Evolutionary conservation across 257 asterid genomes (phyloP).

Genomic region (Linaria vulgaris): DNA sequence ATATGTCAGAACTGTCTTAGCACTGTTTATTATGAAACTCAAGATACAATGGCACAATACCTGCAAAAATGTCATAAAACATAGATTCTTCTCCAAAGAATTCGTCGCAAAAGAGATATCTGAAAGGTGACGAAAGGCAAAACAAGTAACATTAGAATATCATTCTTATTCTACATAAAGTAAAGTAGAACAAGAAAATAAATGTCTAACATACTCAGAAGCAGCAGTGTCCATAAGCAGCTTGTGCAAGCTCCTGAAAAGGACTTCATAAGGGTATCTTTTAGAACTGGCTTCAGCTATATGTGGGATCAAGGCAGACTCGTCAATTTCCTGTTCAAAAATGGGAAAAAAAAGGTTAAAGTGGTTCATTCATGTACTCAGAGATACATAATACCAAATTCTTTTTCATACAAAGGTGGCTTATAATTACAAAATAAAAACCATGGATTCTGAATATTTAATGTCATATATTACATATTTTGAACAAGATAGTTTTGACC

Average conservation of each 20-base stretch:
- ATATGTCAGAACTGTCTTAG: neutral
- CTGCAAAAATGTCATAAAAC: conserved; percentile 91
- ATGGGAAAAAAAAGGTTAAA: conserved; percentile 19
- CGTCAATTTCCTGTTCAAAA: conserved; percentile 83
- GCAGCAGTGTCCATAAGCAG: conserved; percentile 99
- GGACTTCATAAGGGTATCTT: conserved; percentile 97
- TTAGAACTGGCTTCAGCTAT: conserved; percentile 98
- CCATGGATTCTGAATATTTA: no score
- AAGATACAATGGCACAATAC: conserved; percentile 36
- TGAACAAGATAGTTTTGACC: no score
- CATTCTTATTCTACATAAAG: neutral
- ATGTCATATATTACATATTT: no score
- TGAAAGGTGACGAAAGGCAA: conserved; percentile 35
- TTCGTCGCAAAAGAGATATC: conserved; percentile 97
- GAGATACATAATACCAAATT: conserved; percentile 7
- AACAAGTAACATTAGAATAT: conserved; percentile 22
- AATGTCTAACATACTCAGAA: conserved; percentile 66
- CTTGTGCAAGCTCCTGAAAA: conserved; percentile 98
- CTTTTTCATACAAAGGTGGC: no score
- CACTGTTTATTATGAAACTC: conserved; percentile 12
- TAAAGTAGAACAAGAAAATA: conserved; percentile 14
- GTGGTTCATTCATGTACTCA: conserved; percentile 4
- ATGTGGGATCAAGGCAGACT: conserved; percentile 97
- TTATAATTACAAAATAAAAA: no score
- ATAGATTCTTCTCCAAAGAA: conserved; percentile 92